Base-by-base conservation (phyloP, 2,329 filamentous ascomycete genomes). In the Pseudocercospora ulei region DNA sequence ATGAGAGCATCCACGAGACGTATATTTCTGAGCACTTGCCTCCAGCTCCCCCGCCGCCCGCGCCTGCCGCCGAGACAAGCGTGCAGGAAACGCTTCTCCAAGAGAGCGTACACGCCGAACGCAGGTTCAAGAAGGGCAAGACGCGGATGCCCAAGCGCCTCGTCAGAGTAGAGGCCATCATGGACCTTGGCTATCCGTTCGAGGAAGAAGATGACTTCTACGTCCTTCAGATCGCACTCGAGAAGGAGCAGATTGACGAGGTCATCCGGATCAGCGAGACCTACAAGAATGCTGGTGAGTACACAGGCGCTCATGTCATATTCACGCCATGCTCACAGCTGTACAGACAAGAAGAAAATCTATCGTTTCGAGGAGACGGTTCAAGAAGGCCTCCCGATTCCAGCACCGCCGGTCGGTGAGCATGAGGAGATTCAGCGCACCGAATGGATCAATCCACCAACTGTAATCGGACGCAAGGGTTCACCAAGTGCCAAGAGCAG, bases 241-340 rank as follows among this genome's bases (percentile, higher is more conserved):
- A 84, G 9, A 87, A 92, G 53, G 77, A 88, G 11, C 85, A 94
- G 53, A 95, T 95, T 47, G 86, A 95, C 52, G 82, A 92, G 54
- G 71, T 95, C 28, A 81, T 95, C 53, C 80, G 76, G 54, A 68
- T 86, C 34, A 92, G 84, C 61, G 82, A 86, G 54, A 76, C 80
- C 19, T 86, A 84, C 62, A 67, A 66, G 56, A 64, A 66, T 35
- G 58, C 53, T 34, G 59, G 66, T 66, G 56, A 38, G 64, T 50
- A 8, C 2, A 24, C n/a, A n/a, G n/a, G n/a, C 14, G 7, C 7
- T n/a, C 19, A 13, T 29, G 7, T 18, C 9, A 6, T 8, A 14
- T 19, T 12, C 11, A 5, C 18, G 6, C 4, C 7, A 8, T n/a
- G 23, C 54, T 55, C 30, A 57, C 41, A 34, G n/a, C 9, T 5